These are phyloP conservation scores for Myxozyma lipomycoides DNA, from an alignment of 805 yeast species.

Conservation along the genomic window DNA sequence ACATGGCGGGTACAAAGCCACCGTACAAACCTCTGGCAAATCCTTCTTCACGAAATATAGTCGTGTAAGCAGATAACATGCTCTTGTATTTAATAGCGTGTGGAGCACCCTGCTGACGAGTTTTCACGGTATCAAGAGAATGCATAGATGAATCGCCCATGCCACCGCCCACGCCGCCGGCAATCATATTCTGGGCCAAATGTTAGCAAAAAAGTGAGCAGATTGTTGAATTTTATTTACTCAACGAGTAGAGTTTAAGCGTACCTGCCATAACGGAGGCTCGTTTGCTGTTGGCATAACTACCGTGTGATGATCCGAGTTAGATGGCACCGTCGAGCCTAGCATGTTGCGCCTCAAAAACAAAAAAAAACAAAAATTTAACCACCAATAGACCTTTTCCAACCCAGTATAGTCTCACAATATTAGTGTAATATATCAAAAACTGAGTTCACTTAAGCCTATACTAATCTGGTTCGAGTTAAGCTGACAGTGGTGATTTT, in stretches of 20 bases:
- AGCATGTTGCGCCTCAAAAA: constrained; percentile 5
- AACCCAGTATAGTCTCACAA: too few relatives aligned
- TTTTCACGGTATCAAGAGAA: constrained; percentile 92
- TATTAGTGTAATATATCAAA: too few relatives aligned
- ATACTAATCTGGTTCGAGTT: too few relatives aligned
- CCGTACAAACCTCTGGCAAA: constrained; percentile 78
- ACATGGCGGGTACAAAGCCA: constrained; percentile 86
- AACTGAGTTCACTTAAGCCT: too few relatives aligned
- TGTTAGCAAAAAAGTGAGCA: constrained; percentile 29
- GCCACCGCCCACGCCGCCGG: constrained; percentile 94
- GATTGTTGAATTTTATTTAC: background rate
- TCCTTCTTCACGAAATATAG: constrained; percentile 84
- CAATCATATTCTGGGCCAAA: constrained; percentile 52
- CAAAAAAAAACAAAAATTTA: background rate
- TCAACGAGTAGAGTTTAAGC: background rate
- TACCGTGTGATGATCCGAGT: constrained; percentile 1
- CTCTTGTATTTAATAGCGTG: constrained; percentile 60
- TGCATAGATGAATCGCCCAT: constrained; percentile 93
- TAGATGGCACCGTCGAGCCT: constrained; percentile 12
- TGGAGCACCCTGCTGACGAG: constrained; percentile 95
- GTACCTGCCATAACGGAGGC: constrained; percentile 10
- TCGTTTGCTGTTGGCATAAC: background rate
- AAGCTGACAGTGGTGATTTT: too few relatives aligned
- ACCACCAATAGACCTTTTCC: too few relatives aligned
- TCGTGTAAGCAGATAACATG: constrained; percentile 70